Conservation (phyloP, 2,329 filamentous ascomycete genomes). For the Tolypocladium paradoxum region DNA sequence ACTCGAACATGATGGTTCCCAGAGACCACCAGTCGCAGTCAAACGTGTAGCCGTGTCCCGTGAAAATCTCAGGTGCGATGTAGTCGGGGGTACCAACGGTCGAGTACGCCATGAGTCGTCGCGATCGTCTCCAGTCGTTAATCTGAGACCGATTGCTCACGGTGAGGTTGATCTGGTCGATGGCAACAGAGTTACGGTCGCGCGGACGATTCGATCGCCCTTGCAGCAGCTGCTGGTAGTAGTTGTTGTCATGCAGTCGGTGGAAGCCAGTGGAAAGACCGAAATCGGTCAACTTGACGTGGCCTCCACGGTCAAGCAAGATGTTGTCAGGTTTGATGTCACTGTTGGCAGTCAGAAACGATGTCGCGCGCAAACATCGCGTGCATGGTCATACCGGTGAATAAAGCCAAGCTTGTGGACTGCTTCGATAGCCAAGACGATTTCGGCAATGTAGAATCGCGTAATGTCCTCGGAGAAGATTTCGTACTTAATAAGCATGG, state of each 20-base stretch:
- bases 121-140: conserved; percentile 96
- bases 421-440: conserved; percentile 94
- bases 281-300: conserved; percentile 98
- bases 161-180: conserved; percentile 96
- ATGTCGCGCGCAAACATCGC: not conserved
- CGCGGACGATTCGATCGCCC: conserved; percentile 61
- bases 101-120: conserved; percentile 92
- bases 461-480: conserved; percentile 99
- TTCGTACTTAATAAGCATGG: conserved; percentile 99
- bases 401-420: conserved; percentile 98
- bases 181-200: conserved; percentile 86
- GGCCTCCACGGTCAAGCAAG: conserved; percentile 83
- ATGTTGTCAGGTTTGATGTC: conserved; percentile 99
- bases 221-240: conserved; percentile 93
- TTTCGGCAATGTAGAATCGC: conserved; percentile 97
- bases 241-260: conserved; percentile 94
- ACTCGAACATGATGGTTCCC: conserved; percentile 99
- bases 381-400: conserved; percentile 57
- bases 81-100: conserved; percentile 98
- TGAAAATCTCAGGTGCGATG: conserved; percentile 97
- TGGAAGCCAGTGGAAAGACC: conserved; percentile 96
- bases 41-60: conserved; percentile 88
- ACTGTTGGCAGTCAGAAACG: conserved; percentile 33
- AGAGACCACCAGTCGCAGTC: conserved; percentile 99
- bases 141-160: conserved; percentile 97